These are phyloP conservation scores for Pholiota microspora DNA, from an alignment of 768 basidiomycete species.

Conservation along the genomic window DNA sequence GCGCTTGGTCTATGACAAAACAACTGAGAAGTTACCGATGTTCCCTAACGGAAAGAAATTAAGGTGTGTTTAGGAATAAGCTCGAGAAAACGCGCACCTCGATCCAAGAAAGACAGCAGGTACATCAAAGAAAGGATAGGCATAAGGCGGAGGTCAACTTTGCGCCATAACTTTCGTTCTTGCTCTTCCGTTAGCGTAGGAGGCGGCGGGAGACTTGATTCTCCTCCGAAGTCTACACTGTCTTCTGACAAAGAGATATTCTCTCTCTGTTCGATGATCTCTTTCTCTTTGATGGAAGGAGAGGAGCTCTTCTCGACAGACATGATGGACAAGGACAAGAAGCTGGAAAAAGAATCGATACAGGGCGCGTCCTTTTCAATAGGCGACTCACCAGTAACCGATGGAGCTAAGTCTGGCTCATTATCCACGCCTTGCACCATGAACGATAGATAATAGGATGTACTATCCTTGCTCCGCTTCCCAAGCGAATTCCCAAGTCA, in stretches of 20 bases:
- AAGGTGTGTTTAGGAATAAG: background rate
- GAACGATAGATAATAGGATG: background rate
- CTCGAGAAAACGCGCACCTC: conserved; percentile 34
- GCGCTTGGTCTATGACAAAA: background rate
- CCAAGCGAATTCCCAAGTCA: background rate
- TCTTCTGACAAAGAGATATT: conserved; percentile 15
- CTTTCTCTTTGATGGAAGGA: conserved; percentile 10
- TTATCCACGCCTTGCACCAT: background rate
- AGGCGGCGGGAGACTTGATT: conserved; percentile 42
- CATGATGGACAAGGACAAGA: conserved; percentile 13
- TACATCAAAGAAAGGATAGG: conserved; percentile 61
- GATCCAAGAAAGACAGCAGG: conserved; percentile 61
- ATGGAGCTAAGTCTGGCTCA: conserved; percentile 6
- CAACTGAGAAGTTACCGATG: conserved; percentile 39
- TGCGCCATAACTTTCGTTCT: conserved; percentile 54
- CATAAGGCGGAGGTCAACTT: conserved; percentile 56
- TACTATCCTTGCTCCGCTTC: conserved; percentile 3
- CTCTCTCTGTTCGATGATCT: conserved; percentile 19
- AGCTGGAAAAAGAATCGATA: background rate
- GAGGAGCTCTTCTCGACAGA: conserved; percentile 16
- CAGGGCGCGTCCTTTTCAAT: conserved; percentile 5
- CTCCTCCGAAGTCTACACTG: conserved; percentile 41
- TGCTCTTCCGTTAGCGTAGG: conserved; percentile 43
- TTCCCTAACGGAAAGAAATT: conserved; percentile 38
- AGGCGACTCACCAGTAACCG: background rate